These are phyloP conservation scores for Noccaea bulbosa DNA, from an alignment of 345 rosid species.

Conservation along the genomic window DNA sequence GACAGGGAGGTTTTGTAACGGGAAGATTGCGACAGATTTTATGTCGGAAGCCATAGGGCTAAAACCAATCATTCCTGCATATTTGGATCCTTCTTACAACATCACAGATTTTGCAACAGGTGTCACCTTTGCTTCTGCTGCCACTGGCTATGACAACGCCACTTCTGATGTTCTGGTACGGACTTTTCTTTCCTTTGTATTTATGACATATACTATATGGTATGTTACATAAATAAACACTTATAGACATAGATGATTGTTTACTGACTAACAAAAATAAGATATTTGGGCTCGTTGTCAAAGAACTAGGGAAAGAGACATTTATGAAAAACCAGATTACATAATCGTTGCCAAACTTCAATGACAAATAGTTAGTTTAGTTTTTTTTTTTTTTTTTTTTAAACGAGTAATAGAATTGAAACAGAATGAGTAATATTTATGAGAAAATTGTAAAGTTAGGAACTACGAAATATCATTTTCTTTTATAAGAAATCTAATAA, in stretches of 20 bases:
- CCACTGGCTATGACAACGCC: constrained; percentile 60
- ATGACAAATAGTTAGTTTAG: too few species aligned
- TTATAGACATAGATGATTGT: constrained; percentile 18
- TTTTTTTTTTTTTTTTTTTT: too few species aligned
- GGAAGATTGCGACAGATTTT: constrained; percentile 57
- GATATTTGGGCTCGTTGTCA: too few species aligned
- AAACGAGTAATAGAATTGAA: too few species aligned
- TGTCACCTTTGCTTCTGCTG: constrained; percentile 66
- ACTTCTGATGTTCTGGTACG: constrained; percentile 61
- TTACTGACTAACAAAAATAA: too few species aligned
- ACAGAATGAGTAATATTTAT: too few species aligned
- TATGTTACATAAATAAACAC: constrained; percentile 10
- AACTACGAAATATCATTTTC: too few species aligned
- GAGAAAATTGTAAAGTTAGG: too few species aligned
- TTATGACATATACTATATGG: constrained; percentile 3
- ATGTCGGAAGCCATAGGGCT: constrained; percentile 58
- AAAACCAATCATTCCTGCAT: constrained; percentile 54
- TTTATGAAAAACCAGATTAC: too few species aligned
- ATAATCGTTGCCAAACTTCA: too few species aligned
- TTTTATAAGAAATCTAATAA: too few species aligned
- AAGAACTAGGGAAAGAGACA: too few species aligned
- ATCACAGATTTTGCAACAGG: constrained; percentile 62
- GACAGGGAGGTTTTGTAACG: constrained; percentile 65
- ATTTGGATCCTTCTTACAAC: constrained; percentile 58
- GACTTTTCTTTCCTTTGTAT: constrained; percentile 1